phyloP scores from a whole-genome alignment of 2,329 filamentous ascomycete species.

The Colletotrichum eremochloae region DNA sequence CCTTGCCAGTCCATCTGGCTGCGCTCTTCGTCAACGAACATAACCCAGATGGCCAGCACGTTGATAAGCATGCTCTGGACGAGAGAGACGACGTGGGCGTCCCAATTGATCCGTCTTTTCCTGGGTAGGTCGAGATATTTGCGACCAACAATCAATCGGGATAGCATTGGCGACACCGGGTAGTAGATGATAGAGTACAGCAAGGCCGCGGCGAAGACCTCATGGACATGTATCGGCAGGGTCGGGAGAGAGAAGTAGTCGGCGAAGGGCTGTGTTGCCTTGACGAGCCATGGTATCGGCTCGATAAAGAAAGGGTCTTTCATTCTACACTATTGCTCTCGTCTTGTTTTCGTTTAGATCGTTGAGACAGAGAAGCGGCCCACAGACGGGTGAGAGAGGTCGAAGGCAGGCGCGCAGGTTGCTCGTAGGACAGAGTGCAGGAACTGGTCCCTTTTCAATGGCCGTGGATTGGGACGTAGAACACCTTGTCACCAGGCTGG shows the following conservation, averaged over 20 bases:
- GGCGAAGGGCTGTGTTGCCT: conserved; percentile 73
- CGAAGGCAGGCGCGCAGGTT: not conserved
- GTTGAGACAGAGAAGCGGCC: not conserved
- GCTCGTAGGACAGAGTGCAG: not conserved
- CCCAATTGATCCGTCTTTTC: conserved; percentile 81
- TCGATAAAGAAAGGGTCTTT: conserved; percentile 79
- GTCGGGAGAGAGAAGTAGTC: conserved; percentile 72
- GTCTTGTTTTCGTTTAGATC: not conserved
- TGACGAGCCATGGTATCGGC: conserved; percentile 68
- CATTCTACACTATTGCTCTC: conserved; percentile 63
- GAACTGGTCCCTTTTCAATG: conserved; percentile 6
- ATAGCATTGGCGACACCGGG: conserved; percentile 76
- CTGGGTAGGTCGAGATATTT: conserved; percentile 74
- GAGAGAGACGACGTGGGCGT: conserved; percentile 88
- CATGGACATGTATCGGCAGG: conserved; percentile 82
- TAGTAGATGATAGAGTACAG: conserved; percentile 78
- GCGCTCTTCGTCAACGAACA: conserved; percentile 77
- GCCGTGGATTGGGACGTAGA: not conserved
- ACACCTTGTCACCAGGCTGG: not conserved
- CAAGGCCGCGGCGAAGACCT: conserved; percentile 75
- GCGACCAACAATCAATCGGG: conserved; percentile 70
- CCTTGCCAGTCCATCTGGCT: conserved; percentile 74
- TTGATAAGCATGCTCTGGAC: conserved; percentile 82
- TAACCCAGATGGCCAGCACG: conserved; percentile 79
- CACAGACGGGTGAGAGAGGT: not conserved